Base-by-base conservation (phyloP, 805 yeast species). In the Lipomyces orientalis region DNA sequence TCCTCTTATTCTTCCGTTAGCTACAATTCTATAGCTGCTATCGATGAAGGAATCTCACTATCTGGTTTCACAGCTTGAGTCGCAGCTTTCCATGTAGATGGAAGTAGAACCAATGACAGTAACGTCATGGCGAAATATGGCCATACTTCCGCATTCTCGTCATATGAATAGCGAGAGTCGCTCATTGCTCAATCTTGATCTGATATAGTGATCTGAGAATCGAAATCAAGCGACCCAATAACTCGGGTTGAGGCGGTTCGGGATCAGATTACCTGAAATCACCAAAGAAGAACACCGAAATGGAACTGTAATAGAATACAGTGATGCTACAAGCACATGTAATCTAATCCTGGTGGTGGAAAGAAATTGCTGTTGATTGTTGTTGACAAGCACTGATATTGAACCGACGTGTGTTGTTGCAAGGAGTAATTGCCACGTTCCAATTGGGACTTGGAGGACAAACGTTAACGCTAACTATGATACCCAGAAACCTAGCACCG, bases 71-170 rank as follows among this genome's bases (percentile, higher is more conserved):
- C 75, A 62, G 60, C 74, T 69, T 34, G 64, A 65, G 35, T 73
- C 74, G 62, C 29, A 6, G 46, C 64, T 37, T 67, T 64, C 58
- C 54, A 64, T 29, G 92, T 87, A 68, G 84, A 73, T 6, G 97
- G 97, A 52, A 91, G 77, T 67, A 91, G 82, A 22, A 87, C 85
- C 67, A 90, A 85, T 33, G 90, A 81, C 62, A 90, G 79, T 60
- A 91, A 80, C 2, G 97, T 93, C 75, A 90, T 78, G 62, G 90
- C 85, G 75, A 93, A 93, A 77, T 88, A 92, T 54, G 98, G 98
- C 97, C 97, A 93, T 1, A 95, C 91, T 74, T 91, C 95, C 60
- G 93, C 88, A 69, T 87, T 87, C 77, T 93, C 97, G 80, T 93
- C 98, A 78, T 93, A 93, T 54, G 88, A 87, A 78, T 90, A 90